Percentiles rank a stretch among this genome's conserved stretches.
These are phyloP conservation scores for Suhomyces kunorum DNA, from an alignment of 1,139 yeast species.

Conservation along the genomic window DNA sequence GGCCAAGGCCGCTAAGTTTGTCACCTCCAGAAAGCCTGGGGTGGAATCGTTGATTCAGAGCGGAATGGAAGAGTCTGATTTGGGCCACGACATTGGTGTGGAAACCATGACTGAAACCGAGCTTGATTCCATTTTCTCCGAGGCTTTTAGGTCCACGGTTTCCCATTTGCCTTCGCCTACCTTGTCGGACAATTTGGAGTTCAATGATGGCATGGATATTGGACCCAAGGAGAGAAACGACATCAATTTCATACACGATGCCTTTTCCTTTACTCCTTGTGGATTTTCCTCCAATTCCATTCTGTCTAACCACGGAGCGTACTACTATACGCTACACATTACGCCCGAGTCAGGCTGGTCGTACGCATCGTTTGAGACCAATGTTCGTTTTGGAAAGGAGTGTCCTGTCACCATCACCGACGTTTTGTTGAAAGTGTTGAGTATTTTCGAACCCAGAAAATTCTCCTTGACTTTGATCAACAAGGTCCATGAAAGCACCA, in stretches of 20 bases:
- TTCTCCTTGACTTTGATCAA: conserved; percentile 73
- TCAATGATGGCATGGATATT: conserved; percentile 20
- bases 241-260: conserved; percentile 60
- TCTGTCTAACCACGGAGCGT: conserved; percentile 51
- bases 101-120: conserved; percentile 63
- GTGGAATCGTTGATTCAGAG: conserved; percentile 29
- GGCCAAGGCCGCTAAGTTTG: conserved; percentile 59
- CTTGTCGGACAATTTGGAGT: conserved; percentile 25
- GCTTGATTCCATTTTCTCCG: conserved; percentile 58
- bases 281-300: conserved; percentile 91
- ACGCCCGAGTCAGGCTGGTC: conserved; percentile 96
- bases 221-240: conserved; percentile 4
- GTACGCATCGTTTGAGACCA: conserved; percentile 93
- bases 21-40: conserved; percentile 60
- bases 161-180: conserved; percentile 34
- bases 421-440: conserved; percentile 58
- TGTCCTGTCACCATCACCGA: conserved; percentile 44
- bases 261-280: conserved; percentile 94
- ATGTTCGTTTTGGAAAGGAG: conserved; percentile 54
- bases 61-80: conserved; percentile 53
- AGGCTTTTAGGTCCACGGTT: conserved; percentile 19
- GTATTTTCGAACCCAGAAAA: conserved; percentile 71
- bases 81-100: conserved; percentile 77
- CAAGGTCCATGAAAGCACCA: conserved; percentile 28
- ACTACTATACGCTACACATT: conserved; percentile 87